Percentiles rank a stretch among this genome's conserved stretches.
Evolutionary conservation across 768 basidiomycete species (phyloP).

Genomic region (Chalciporus sphaerocephalus): DNA sequence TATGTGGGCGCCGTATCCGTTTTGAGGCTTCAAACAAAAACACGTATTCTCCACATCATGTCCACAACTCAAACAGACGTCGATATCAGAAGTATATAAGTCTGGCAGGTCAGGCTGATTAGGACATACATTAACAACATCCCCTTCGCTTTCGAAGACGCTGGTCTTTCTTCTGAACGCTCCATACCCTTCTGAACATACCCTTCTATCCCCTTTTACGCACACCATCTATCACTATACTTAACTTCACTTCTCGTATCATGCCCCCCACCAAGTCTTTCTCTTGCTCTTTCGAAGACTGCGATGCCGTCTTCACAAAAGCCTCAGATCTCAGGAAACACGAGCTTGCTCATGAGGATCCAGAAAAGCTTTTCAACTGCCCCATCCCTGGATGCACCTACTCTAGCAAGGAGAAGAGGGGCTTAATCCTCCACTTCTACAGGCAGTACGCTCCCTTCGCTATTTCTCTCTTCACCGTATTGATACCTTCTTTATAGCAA

Average conservation of each 20-base stretch:
- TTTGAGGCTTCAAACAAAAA: slow-evolving; percentile 1
- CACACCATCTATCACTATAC: too few species aligned
- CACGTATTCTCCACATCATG: neutral
- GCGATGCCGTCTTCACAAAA: slow-evolving; percentile 14
- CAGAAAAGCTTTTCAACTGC: too few species aligned
- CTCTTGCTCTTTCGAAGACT: slow-evolving; percentile 12
- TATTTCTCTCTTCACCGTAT: neutral
- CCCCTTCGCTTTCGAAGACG: slow-evolving; percentile 7
- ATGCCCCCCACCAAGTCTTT: too few species aligned
- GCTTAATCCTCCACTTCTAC: slow-evolving; percentile 22
- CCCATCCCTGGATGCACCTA: too few species aligned
- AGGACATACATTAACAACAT: neutral
- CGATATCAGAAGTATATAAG: slow-evolving; percentile 12
- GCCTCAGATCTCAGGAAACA: slow-evolving; percentile 23
- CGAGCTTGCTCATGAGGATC: slow-evolving; percentile 11
- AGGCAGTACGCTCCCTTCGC: slow-evolving; percentile 13
- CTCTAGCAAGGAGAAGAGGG: too few species aligned
- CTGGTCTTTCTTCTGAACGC: slow-evolving; percentile 17
- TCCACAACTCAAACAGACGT: slow-evolving; percentile 5
- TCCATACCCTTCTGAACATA: neutral
- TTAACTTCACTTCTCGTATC: too few species aligned
- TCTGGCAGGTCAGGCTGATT: neutral
- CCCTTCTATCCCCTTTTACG: neutral
- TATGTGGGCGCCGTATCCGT: neutral
- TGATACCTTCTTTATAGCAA: slow-evolving; percentile 12